Base-by-base conservation (phyloP, 2,329 filamentous ascomycete species). In the Lachnellula occidentalis region DNA sequence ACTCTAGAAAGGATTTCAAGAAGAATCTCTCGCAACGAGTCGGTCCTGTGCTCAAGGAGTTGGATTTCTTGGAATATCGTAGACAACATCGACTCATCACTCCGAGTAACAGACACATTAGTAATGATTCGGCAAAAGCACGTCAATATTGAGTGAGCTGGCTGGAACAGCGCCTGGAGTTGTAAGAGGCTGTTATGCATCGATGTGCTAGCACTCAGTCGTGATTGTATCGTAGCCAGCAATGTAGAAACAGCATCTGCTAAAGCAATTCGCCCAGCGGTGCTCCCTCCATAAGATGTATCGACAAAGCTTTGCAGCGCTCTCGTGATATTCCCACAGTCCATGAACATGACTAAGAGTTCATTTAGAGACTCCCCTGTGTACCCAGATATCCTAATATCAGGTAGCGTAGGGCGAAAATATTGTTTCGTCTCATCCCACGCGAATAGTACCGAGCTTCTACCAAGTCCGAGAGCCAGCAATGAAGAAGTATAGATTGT, bases 371-470 rank as follows among this genome's bases (percentile, higher is more conserved):
- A 77, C 61, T 81, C 81, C 5, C 82, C 81, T 36, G 63, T 66
- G 43, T 63, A 66, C 5, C 68, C 68, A 0, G 80, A 78, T 42
- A 83, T 74, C 47, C 80, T 75, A 57, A 81, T 73, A 6, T 71
- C 68, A 0, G 73, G 63, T 1, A 79, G 62, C 2, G 71, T 69
- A 9, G 78, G 74, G 15, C 71, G 68, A 61, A 92, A 90, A 0
- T 71, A 72, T 22, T 70, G 71, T 27, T 75, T 74, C 2, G 74
- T 72, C 2, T 74, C 67, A 49, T 85, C 74, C 76, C 82, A 90
- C 0, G 70, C 66, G 67, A 90, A 94, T 34, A 94, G 78, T 1
- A 87, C 75, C 0, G 88, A 92, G 39, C 83, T 85, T 47, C 87
- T 78, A 0, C 88, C 89, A 5, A 91, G 77, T 0, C 83, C 81